phyloP scores from a whole-genome alignment of 179 eudicot genomes.

The Carnegiea gigantea region DNA sequence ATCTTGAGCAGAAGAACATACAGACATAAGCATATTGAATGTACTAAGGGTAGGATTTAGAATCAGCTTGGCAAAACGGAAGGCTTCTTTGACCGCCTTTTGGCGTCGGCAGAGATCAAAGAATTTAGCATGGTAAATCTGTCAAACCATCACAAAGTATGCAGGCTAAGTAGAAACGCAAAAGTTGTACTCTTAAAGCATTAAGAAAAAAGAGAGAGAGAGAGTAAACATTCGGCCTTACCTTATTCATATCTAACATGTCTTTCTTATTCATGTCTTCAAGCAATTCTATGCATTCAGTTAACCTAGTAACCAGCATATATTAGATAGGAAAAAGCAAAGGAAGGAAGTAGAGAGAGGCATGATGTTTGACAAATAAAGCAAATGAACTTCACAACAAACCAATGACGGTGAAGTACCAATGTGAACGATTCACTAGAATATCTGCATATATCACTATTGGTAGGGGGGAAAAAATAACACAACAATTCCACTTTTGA shows the following conservation, averaged over 20 bases:
- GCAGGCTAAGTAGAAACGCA: neutral
- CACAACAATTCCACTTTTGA: neutral
- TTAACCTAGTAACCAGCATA: conserved; percentile 46
- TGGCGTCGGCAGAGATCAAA: conserved; percentile 65
- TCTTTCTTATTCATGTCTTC: conserved; percentile 75
- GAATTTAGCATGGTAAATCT: conserved; percentile 85
- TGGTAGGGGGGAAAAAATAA: neutral
- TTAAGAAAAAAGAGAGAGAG: neutral
- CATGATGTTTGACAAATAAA: neutral
- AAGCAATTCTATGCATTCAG: conserved; percentile 74
- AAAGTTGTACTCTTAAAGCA: neutral
- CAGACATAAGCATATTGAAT: conserved; percentile 97
- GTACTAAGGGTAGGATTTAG: conserved; percentile 88
- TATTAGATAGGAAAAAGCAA: conserved; percentile 10
- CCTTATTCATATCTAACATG: conserved; percentile 84
- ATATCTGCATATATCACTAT: conserved; percentile 11
- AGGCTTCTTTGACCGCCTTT: conserved; percentile 88
- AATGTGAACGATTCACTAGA: conserved; percentile 1
- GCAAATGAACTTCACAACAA: conserved; percentile 4
- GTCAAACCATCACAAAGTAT: conserved; percentile 25
- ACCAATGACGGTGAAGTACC: neutral
- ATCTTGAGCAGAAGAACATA: conserved; percentile 85
- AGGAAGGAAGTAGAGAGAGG: neutral
- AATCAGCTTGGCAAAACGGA: conserved; percentile 75
- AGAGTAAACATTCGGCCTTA: conserved; percentile 28